Evolutionary conservation across 305 asterid species (phyloP).

Genomic region (Fraxinus baroniana): DNA sequence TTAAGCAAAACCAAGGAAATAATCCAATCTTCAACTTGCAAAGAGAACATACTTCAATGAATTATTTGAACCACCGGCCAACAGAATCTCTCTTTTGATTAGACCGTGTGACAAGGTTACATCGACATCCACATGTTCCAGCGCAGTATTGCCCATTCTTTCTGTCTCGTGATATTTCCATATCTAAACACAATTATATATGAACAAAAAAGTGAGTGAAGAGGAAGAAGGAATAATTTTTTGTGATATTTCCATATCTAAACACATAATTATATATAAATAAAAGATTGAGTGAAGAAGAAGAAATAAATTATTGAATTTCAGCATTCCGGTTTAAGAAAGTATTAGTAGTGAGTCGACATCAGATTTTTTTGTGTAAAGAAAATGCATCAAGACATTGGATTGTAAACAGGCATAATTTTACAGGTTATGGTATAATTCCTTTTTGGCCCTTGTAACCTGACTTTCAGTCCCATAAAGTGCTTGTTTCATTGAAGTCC

Average conservation of each 20-base stretch:
- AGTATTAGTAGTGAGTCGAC: background rate
- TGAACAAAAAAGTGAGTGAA: slow-evolving; percentile 17
- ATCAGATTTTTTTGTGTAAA: background rate
- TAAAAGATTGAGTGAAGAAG: slow-evolving; percentile 15
- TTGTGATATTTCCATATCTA: slow-evolving; percentile 67
- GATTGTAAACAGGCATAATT: background rate
- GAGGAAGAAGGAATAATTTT: slow-evolving; percentile 7
- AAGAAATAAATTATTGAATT: background rate
- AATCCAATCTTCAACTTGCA: background rate
- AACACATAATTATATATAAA: slow-evolving; percentile 7
- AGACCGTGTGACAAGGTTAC: slow-evolving; percentile 52
- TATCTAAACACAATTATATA: slow-evolving; percentile 41
- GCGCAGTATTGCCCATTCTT: slow-evolving; percentile 48
- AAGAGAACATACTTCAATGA: slow-evolving; percentile 49
- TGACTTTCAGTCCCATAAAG: background rate
- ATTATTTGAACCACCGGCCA: slow-evolving; percentile 57
- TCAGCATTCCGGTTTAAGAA: background rate
- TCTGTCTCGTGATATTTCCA: slow-evolving; percentile 62
- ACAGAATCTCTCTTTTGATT: slow-evolving; percentile 49
- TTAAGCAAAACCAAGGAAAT: background rate
- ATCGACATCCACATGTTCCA: slow-evolving; percentile 57
- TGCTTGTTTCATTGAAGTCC: background rate
- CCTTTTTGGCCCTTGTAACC: background rate
- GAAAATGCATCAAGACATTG: background rate
- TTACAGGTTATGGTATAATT: background rate